A percentile compares a stretch with the other conserved stretches of the same genome.
phyloP scores from a whole-genome alignment of 2,329 filamentous ascomycete species.

The Fusarium sacchari region DNA sequence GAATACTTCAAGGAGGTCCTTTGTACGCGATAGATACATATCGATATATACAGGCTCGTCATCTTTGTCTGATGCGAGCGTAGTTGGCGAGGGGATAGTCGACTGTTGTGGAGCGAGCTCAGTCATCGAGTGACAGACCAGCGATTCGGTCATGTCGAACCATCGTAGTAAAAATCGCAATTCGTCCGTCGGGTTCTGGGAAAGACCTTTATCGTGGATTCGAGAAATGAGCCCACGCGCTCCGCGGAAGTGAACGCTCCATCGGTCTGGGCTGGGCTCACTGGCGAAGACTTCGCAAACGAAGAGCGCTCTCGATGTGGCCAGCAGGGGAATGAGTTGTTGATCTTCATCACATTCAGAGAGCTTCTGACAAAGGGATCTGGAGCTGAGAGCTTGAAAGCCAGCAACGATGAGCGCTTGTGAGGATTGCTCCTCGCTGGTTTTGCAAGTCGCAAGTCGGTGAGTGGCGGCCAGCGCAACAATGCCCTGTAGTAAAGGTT shows the following conservation, averaged over 20 bases:
- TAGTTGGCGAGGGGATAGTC: constrained; percentile 24
- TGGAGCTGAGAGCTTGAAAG: constrained; percentile 33
- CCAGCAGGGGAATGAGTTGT: constrained; percentile 20
- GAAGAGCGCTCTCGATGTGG: constrained; percentile 21
- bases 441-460: constrained; percentile 26
- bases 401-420: constrained; percentile 25
- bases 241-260: constrained; percentile 33
- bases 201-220: constrained; percentile 14
- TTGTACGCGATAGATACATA: constrained; percentile 31
- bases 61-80: constrained; percentile 1
- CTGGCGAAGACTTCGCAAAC: constrained; percentile 34
- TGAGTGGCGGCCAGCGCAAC: constrained; percentile 31
- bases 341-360: constrained; percentile 25
- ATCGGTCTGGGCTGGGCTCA: constrained; percentile 28
- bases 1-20: constrained; percentile 21
- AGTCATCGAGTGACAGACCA: constrained; percentile 25
- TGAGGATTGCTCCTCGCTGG: constrained; percentile 18
- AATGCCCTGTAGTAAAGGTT: constrained; percentile 24
- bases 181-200: constrained; percentile 18
- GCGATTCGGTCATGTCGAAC: constrained; percentile 34
- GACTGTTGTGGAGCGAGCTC: constrained; percentile 25
- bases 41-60: constrained; percentile 29
- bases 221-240: constrained; percentile 24
- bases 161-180: constrained; percentile 26
- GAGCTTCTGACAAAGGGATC: constrained; percentile 23